phyloP scores from a whole-genome alignment of 192 early-diverging fungal species.

The Podila minutissima region DNA sequence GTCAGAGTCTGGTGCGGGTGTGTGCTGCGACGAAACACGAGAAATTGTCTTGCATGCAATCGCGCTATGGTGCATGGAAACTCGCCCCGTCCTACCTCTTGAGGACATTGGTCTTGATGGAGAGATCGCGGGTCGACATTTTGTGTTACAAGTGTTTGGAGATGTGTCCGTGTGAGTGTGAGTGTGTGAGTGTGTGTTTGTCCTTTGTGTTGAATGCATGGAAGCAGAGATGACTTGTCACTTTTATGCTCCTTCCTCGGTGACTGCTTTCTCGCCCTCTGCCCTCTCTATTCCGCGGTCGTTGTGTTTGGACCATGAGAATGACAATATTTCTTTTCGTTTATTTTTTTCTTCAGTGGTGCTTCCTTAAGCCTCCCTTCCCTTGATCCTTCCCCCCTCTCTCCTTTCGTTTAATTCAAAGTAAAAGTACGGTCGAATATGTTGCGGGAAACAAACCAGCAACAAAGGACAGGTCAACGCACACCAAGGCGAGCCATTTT shows the following conservation, averaged over 20 bases:
- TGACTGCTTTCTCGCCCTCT: no score
- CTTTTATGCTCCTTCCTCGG: no score
- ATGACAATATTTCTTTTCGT: no score
- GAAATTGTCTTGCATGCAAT: background rate
- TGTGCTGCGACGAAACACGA: background rate
- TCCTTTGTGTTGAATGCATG: background rate
- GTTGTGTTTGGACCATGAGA: constrained; percentile 2
- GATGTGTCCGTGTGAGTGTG: background rate
- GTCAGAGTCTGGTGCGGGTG: background rate
- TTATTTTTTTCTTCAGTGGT: background rate
- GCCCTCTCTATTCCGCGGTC: constrained; percentile 7
- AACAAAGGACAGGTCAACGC: background rate
- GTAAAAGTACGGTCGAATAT: background rate
- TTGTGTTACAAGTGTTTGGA: background rate
- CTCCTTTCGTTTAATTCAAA: background rate
- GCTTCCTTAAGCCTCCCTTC: background rate
- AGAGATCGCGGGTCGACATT: constrained; percentile 64
- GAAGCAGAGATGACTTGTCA: background rate
- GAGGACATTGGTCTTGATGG: constrained; percentile 67
- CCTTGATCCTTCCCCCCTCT: background rate
- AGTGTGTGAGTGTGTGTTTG: background rate
- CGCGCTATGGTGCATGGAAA: background rate
- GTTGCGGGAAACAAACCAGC: no score
- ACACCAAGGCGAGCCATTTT: background rate
- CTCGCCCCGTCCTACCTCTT: constrained; percentile 58